phyloP scores from a whole-genome alignment of 352 stramenopile genomes.

The Phytopythium aichiense region DNA sequence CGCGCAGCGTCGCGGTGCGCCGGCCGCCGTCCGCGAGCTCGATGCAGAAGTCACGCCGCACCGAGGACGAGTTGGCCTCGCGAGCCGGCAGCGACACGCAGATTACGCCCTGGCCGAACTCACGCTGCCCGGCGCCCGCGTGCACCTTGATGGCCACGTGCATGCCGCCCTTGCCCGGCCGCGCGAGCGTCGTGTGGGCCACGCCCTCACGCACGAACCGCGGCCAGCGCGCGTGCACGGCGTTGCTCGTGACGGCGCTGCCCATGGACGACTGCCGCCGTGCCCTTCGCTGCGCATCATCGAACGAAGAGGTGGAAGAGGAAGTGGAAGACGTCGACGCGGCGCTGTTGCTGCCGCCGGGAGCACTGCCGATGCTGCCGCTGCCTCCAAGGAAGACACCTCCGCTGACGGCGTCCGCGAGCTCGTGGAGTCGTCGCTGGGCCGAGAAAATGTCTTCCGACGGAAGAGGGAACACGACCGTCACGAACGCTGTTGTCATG shows the following conservation, averaged over 20 bases:
- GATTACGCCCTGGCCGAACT: slow-evolving; percentile 66
- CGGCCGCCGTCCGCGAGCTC: slow-evolving; percentile 50
- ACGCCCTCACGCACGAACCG: slow-evolving; percentile 49
- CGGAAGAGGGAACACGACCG: slow-evolving; percentile 71
- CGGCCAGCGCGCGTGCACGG: slow-evolving; percentile 39
- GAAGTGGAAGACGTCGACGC: not conserved
- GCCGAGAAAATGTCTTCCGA: slow-evolving; percentile 83
- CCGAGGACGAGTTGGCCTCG: slow-evolving; percentile 11
- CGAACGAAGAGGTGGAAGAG: not conserved
- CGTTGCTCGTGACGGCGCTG: slow-evolving; percentile 40
- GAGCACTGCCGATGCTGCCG: not conserved
- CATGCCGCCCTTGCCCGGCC: slow-evolving; percentile 47
- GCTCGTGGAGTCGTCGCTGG: slow-evolving; percentile 76
- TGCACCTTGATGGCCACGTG: slow-evolving; percentile 76
- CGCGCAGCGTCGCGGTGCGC: slow-evolving; percentile 52
- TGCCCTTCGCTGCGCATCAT: slow-evolving; percentile 13
- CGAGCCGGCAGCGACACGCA: slow-evolving; percentile 38
- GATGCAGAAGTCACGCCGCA: slow-evolving; percentile 34
- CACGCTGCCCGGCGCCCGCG: slow-evolving; percentile 31
- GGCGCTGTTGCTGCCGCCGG: not conserved
- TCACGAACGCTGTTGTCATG: slow-evolving; percentile 36
- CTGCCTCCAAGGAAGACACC: slow-evolving; percentile 40
- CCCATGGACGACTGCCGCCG: slow-evolving; percentile 6
- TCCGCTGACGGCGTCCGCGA: slow-evolving; percentile 62
- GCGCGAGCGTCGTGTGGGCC: slow-evolving; percentile 52